phyloP scores from a whole-genome alignment of 2,329 filamentous ascomycete genomes.

The Scedosporium apiospermum region DNA sequence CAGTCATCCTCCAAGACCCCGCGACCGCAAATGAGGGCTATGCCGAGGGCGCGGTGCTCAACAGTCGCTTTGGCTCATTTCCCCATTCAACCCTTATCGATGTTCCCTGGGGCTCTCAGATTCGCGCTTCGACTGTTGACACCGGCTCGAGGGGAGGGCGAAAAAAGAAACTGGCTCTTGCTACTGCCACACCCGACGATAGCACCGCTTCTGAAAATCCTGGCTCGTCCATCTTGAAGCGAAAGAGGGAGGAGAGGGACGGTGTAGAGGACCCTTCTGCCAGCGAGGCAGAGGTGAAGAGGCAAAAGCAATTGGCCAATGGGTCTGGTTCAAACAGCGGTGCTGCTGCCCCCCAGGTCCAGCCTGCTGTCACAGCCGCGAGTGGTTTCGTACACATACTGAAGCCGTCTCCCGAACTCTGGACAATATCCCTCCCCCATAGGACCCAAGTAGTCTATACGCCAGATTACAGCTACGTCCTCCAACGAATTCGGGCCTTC shows the following conservation, averaged over 20 bases:
- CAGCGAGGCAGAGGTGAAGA: slow-evolving; percentile 20
- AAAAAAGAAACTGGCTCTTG: slow-evolving; percentile 41
- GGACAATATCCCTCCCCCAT: slow-evolving; percentile 72
- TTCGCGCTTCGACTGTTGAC: slow-evolving; percentile 81
- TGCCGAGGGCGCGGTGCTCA: slow-evolving; percentile 62
- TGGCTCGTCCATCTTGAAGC: slow-evolving; percentile 20
- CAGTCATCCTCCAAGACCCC: slow-evolving; percentile 30
- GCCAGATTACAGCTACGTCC: slow-evolving; percentile 76
- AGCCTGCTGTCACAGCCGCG: slow-evolving; percentile 42
- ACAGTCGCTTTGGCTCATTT: slow-evolving; percentile 89
- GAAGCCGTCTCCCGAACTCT: slow-evolving; percentile 70
- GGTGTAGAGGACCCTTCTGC: slow-evolving; percentile 17
- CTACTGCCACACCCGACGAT: not conserved
- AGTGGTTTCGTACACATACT: slow-evolving; percentile 72
- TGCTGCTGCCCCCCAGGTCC: slow-evolving; percentile 16
- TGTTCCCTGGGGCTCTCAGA: slow-evolving; percentile 84
- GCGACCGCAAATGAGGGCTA: slow-evolving; percentile 35
- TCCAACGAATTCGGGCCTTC: slow-evolving; percentile 64
- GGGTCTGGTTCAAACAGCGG: not conserved
- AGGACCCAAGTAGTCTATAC: slow-evolving; percentile 82
- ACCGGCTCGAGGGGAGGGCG: slow-evolving; percentile 73
- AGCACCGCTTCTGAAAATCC: slow-evolving; percentile 20
- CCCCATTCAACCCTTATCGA: slow-evolving; percentile 69
- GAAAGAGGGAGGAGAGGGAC: slow-evolving; percentile 16
- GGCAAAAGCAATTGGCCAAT: slow-evolving; percentile 11